Base-by-base conservation (phyloP, 2,329 filamentous ascomycete species). In the Xylariaceae sp. region DNA sequence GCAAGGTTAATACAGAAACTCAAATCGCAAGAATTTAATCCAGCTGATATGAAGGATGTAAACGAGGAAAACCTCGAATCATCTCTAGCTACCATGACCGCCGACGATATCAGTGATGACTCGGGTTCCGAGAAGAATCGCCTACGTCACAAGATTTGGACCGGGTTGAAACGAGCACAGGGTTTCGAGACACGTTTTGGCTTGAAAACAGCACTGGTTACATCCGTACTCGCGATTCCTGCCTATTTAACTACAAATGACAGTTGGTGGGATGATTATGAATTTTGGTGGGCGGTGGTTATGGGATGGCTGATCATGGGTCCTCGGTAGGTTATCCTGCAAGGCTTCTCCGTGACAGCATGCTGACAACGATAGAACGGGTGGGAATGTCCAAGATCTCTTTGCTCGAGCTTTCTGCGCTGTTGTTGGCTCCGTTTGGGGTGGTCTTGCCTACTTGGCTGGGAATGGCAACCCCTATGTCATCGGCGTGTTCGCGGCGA, bases 111-210 rank as follows among this genome's bases (percentile, higher is more conserved):
- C 17, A 67, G 68, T 40, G 69, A 69, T 31, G 61, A 64, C 19
- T 53, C 60, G 5, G 62, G 61, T 1, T 66, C 70, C 0, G 71
- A 68, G 51, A 66, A 69, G 49, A 70, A 68, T 42, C 72, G 66
- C 31, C 53, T 76, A 1, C 68, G 79, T 9, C 78, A 77, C 59
- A 71, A 63, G 45, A 58, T 77, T 3, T 84, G 81, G 81, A 63
- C 63, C 6, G 56, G 75, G 1, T 58, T 83, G 10, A 78, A 81
- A 55, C 71, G 75, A 7, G 57, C 83, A 1, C 81, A 84, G 56
- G 80, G 80, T 0, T 83, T 82, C 45, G 81, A 83, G 58, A 77
- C 76, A 42, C 73, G 75, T 41, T 84, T 82, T 59, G 80, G 80
- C 11, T 69, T 83, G 42, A 84, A 83, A 62, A 78, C 80, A 10